Evolutionary conservation across 1,284 basidiomycete genomes (phyloP).

Genomic region (Neonothopanus nambi): DNA sequence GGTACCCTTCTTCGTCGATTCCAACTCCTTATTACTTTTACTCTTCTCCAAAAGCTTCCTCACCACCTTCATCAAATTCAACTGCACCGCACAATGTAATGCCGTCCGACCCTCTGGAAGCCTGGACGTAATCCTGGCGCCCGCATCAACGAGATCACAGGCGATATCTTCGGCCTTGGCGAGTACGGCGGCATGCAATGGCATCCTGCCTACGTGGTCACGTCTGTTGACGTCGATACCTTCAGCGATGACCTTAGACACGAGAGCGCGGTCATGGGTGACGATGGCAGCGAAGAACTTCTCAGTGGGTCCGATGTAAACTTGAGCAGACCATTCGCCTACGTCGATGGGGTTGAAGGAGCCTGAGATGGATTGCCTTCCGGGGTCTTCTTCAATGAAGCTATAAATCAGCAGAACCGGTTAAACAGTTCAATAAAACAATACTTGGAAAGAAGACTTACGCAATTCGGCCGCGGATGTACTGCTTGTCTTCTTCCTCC

Average conservation of each 20-base stretch:
- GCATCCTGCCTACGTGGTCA: slow-evolving; percentile 59
- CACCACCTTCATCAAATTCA: slow-evolving; percentile 41
- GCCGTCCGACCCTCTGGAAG: slow-evolving; percentile 55
- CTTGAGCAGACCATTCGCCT: slow-evolving; percentile 63
- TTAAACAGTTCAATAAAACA: neutral
- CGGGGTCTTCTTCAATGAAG: slow-evolving; percentile 59
- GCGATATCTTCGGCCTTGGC: slow-evolving; percentile 46
- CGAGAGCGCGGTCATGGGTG: slow-evolving; percentile 37
- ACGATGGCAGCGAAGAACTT: slow-evolving; percentile 57
- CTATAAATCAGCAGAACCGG: slow-evolving; percentile 24
- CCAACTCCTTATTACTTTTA: slow-evolving; percentile 37
- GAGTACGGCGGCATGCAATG: slow-evolving; percentile 55
- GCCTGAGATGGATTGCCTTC: slow-evolving; percentile 58
- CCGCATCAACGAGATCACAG: slow-evolving; percentile 50
- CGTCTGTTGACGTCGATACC: slow-evolving; percentile 49
- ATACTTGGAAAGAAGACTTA: slow-evolving; percentile 28
- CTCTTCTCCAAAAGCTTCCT: slow-evolving; percentile 52
- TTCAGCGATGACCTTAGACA: slow-evolving; percentile 40
- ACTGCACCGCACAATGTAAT: slow-evolving; percentile 56
- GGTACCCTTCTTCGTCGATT: slow-evolving; percentile 30
- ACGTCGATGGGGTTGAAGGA: slow-evolving; percentile 66
- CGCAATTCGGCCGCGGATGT: slow-evolving; percentile 54
- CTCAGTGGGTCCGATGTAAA: slow-evolving; percentile 53
- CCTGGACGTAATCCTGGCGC: slow-evolving; percentile 52
- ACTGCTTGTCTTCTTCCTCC: slow-evolving; percentile 49